phyloP scores from a whole-genome alignment of 2,329 filamentous ascomycete species.

The Graphilbum fragrans region DNA sequence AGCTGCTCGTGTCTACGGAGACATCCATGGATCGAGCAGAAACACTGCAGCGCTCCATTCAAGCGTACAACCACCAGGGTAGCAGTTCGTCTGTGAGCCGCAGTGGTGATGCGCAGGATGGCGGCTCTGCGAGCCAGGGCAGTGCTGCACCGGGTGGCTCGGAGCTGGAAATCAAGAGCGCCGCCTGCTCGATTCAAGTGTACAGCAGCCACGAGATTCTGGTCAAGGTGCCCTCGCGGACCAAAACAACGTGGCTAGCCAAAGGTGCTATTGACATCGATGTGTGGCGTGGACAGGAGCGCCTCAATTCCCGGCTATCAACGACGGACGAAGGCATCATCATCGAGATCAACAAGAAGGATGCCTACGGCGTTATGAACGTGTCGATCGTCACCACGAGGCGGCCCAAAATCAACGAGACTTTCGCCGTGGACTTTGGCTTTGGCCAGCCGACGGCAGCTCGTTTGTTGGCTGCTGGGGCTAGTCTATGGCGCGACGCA shows the following conservation, averaged over 20 bases:
- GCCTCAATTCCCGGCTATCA: slow-evolving; percentile 35
- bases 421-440: slow-evolving; percentile 48
- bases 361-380: slow-evolving; percentile 45
- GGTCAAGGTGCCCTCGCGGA: slow-evolving; percentile 37
- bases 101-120: background rate
- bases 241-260: slow-evolving; percentile 41
- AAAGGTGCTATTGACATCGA: slow-evolving; percentile 45
- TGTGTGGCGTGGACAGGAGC: slow-evolving; percentile 34
- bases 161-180: slow-evolving; percentile 15
- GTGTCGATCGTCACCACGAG: slow-evolving; percentile 45
- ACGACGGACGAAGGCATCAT: slow-evolving; percentile 37
- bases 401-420: slow-evolving; percentile 48
- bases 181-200: slow-evolving; percentile 32
- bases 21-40: background rate
- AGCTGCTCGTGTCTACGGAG: slow-evolving; percentile 8
- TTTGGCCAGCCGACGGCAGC: slow-evolving; percentile 39
- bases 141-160: background rate
- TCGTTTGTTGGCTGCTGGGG: slow-evolving; percentile 31
- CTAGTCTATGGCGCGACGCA: slow-evolving; percentile 23
- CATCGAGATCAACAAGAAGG: slow-evolving; percentile 37
- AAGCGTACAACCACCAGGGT: background rate
- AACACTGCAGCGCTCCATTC: no score
- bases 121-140: background rate
- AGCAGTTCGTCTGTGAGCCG: background rate
- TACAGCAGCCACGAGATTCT: slow-evolving; percentile 37